Percentiles rank a stretch among this genome's conserved stretches.
Conservation (phyloP, 306 rosid genomes). For the Inga laurina region DNA sequence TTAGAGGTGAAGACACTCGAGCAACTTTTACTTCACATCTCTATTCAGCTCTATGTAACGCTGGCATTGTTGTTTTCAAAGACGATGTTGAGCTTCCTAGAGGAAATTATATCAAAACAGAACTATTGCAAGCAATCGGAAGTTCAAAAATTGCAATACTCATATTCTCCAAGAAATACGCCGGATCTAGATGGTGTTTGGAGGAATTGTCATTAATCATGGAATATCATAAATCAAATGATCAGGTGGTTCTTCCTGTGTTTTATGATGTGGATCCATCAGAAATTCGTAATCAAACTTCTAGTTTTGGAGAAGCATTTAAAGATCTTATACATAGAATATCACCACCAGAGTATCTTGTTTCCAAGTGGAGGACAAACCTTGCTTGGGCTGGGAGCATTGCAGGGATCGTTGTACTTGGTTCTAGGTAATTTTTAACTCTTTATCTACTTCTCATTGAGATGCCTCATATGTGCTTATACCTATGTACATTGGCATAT, state of each 20-base stretch:
- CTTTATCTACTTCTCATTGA: no score
- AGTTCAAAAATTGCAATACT: conserved; percentile 5
- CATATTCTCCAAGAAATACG: conserved; percentile 24
- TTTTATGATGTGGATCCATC: conserved; percentile 4
- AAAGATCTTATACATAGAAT: not conserved
- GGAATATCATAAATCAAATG: not conserved
- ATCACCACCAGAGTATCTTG: not conserved
- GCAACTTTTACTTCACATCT: not conserved
- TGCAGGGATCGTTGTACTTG: not conserved
- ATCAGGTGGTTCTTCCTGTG: not conserved
- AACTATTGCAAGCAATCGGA: not conserved
- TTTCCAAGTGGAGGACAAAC: not conserved
- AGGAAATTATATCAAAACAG: not conserved
- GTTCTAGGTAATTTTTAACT: conserved; percentile 2
- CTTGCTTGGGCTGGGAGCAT: not conserved
- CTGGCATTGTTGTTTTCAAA: not conserved
- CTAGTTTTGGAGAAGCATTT: conserved; percentile 5
- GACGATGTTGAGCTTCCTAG: not conserved
- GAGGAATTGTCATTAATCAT: not conserved
- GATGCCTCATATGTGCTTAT: no score
- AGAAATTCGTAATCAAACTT: not conserved
- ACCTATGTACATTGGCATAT: no score
- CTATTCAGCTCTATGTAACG: not conserved
- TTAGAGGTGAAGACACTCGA: conserved; percentile 11
- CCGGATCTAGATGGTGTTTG: conserved; percentile 33